Base-by-base conservation (phyloP, 306 rosid genomes). In the Arachis hypogaea region DNA sequence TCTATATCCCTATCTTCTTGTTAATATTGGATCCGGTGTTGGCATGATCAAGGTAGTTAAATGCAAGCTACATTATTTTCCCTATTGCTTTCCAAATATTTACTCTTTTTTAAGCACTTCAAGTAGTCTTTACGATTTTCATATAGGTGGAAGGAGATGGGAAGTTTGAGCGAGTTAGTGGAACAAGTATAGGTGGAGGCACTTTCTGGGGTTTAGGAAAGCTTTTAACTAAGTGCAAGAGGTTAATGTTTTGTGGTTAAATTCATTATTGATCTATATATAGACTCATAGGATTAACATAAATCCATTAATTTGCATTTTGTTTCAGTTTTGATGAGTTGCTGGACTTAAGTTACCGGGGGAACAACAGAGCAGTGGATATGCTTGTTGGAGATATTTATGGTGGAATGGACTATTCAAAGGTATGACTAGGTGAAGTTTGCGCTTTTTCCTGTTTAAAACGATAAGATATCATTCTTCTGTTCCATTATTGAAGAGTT, bases 181-280 rank as follows among this genome's bases (percentile, higher is more conserved):
- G 99, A 83, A 94, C 99, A 47, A 92, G 83, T 82, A 86, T 92
- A 68, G 99, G 99, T 56, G 99, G 99, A 46, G 97, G 99, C 68
- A 92, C 99, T 59, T 94, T 94, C 86, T 94, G 89, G 96, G 99
- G 99, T 77, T 84, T 94, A 84, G 99, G 99, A 66, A 86, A 81
- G 90, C 96, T 94, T 82, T 82, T 94, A 71, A 94, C 99, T 0
- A 83, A 87, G 68, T 92, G 99, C 90, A 78, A 84, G 82, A 92
- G 90, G 99, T 94, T 77, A n/a, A 10, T 82, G 57, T 50, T 69
- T 56, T 8, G 5, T 40, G 29, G 55, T 7, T 40, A 42, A 57
- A 47, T 55, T 84, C 51, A 58, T 65, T 71, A 40, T 60, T 16
- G 58, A 41, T 77, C 44, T 62, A 52, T 67, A 46, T 46, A 51